phyloP scores from a whole-genome alignment of 257 asterid species.

The Solanum infundibuliforme region DNA sequence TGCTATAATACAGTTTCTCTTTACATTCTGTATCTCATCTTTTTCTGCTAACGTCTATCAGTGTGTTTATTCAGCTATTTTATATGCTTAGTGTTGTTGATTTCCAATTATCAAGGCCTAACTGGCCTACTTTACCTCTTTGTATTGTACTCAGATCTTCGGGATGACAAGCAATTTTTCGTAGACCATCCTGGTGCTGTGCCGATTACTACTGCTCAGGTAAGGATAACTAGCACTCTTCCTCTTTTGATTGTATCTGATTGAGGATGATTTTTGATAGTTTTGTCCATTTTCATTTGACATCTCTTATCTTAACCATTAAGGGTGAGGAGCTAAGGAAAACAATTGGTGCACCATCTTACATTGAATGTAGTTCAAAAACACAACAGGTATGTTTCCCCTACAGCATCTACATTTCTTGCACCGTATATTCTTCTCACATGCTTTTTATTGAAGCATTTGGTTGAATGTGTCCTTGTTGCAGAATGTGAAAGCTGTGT shows the following conservation, averaged over 20 bases:
- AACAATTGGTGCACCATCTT: slow-evolving; percentile 51
- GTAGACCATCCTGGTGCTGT: slow-evolving; percentile 90
- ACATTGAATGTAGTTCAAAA: slow-evolving; percentile 69
- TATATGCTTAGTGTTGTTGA: neutral
- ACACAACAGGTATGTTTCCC: slow-evolving; percentile 48
- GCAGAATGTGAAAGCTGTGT: slow-evolving; percentile 22
- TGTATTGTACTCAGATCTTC: slow-evolving; percentile 54
- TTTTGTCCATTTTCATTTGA: neutral
- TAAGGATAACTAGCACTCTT: slow-evolving; percentile 10
- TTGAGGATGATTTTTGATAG: neutral
- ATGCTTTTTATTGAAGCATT: neutral
- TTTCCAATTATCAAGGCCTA: neutral
- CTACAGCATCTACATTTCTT: neutral
- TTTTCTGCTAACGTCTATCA: neutral
- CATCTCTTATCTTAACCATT: neutral
- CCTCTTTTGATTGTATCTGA: neutral
- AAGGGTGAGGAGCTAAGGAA: slow-evolving; percentile 77
- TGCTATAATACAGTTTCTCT: too few species aligned
- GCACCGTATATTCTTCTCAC: neutral
- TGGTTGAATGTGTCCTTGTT: neutral
- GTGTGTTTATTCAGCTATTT: neutral
- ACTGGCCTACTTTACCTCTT: neutral
- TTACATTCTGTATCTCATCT: neutral
- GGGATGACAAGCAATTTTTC: slow-evolving; percentile 88
- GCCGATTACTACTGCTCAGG: slow-evolving; percentile 85